Conservation (phyloP, 345 rosid species). For the Clarkia xantiana region DNA sequence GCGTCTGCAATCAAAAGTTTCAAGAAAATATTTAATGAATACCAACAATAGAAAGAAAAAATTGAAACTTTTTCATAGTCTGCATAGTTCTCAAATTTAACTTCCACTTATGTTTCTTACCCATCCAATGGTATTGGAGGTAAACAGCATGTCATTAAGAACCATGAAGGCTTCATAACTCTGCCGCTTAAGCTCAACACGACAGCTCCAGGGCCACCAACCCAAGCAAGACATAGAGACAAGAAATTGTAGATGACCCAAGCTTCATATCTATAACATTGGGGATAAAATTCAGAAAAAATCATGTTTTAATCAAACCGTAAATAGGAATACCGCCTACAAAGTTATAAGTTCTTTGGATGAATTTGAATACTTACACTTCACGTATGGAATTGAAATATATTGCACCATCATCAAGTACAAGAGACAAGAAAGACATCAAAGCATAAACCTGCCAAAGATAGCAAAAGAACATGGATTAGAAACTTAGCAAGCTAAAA, state of each 20-base stretch:
- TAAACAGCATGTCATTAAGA: slow-evolving; percentile 85
- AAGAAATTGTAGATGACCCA: slow-evolving; percentile 94
- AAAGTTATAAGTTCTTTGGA: too few relatives aligned
- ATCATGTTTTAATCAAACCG: too few relatives aligned
- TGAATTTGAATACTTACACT: slow-evolving; percentile 43
- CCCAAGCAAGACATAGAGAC: slow-evolving; percentile 89
- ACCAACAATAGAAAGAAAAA: neutral
- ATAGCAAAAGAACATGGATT: too few relatives aligned
- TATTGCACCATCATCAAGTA: slow-evolving; percentile 50
- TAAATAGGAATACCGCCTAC: too few relatives aligned
- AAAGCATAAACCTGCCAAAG: slow-evolving; percentile 65
- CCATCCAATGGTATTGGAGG: slow-evolving; percentile 81
- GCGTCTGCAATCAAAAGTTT: slow-evolving; percentile 36
- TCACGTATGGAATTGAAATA: slow-evolving; percentile 86
- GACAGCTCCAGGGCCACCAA: slow-evolving; percentile 94
- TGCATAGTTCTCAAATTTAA: neutral
- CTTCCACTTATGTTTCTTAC: slow-evolving; percentile 30
- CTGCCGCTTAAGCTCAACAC: slow-evolving; percentile 82
- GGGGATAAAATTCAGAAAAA: too few relatives aligned
- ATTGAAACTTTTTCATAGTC: too few relatives aligned
- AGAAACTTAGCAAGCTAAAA: too few relatives aligned
- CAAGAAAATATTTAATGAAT: neutral
- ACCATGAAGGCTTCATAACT: slow-evolving; percentile 61
- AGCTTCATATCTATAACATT: slow-evolving; percentile 64
- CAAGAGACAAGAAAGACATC: slow-evolving; percentile 77